Evolutionary conservation across 108 stramenopile genomes (phyloP), one percentile per base, ranked within the genome.

Genomic region (Skeletonema grethae): DNA sequence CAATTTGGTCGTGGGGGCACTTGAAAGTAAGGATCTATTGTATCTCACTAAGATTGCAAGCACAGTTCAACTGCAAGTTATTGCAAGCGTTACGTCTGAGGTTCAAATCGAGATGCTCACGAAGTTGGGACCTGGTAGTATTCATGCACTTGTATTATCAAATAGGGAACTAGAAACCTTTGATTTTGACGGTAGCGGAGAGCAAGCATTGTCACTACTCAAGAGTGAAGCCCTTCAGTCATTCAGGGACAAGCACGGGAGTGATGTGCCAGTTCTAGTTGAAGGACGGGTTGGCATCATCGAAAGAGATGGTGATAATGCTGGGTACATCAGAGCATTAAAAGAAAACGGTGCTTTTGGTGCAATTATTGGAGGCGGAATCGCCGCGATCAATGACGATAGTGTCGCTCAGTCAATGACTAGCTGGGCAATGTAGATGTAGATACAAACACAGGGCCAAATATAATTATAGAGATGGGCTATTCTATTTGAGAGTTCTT

Each of bases 41-140:
- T 95, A 95, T 70, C 76, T 92, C 20, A 87, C 86, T 24, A 95
- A 95, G 57, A 95, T 95, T 77, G 91, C 91, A 36, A 65, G 75
- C 12, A 87, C 80, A 24, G 64, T 95, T 9, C 73, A 89, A 35
- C 64, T 95, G 67, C 88, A 91, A 68, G 72, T 83, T 18, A 28
- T 90, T 39, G 82, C 81, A 6, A 80, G 76, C 12, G 91, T 92
- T 9, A 89, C 89, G 20, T 90, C 88, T 7, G 82, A 84, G 61
- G 65, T 72, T 13, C 94, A 95, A 66, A 73, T 95, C 13, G 56
- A 76, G 25, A 69, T 65, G 64, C 41, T 95, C 3, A 56, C 55
- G 29, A 57, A 71, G 13, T 57, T 90, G 18, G 61, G 64, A 9
- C 46, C 63, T 24, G 87, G 88, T 0, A 84, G 82, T 53, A 69